A percentile compares a stretch with the other conserved stretches of the same genome.
phyloP scores from a whole-genome alignment of 2,329 filamentous ascomycete genomes.

The Huntiella savannae region DNA sequence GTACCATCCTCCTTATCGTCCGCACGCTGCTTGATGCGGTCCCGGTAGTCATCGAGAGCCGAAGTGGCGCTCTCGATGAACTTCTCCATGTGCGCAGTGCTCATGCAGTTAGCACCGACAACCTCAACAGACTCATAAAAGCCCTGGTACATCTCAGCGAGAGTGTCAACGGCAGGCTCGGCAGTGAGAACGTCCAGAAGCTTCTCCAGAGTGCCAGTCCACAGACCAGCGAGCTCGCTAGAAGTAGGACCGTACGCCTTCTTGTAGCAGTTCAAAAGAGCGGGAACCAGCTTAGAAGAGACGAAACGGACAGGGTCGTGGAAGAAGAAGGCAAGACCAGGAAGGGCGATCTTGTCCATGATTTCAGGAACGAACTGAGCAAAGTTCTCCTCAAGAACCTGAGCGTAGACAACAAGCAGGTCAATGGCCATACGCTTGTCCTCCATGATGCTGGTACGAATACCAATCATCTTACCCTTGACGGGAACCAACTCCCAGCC shows the following conservation, averaged over 20 bases:
- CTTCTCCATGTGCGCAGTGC: slow-evolving; percentile 55
- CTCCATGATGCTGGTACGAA: slow-evolving; percentile 88
- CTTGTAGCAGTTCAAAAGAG: slow-evolving; percentile 85
- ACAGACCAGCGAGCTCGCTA: slow-evolving; percentile 60
- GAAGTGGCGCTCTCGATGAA: slow-evolving; percentile 78
- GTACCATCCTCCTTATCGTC: slow-evolving; percentile 59
- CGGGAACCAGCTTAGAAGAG: slow-evolving; percentile 83
- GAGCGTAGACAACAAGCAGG: slow-evolving; percentile 88
- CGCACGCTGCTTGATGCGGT: slow-evolving; percentile 62
- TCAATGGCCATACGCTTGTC: slow-evolving; percentile 99
- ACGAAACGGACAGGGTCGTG: slow-evolving; percentile 92
- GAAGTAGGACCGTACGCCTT: slow-evolving; percentile 71
- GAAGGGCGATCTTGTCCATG: slow-evolving; percentile 90
- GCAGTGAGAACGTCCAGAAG: slow-evolving; percentile 82
- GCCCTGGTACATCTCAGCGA: slow-evolving; percentile 98
- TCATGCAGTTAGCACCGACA: slow-evolving; percentile 68
- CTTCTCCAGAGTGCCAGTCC: slow-evolving; percentile 73
- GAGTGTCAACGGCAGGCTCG: slow-evolving; percentile 85
- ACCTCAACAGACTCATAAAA: slow-evolving; percentile 98
- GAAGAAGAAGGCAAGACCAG: slow-evolving; percentile 94
- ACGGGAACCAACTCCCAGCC: slow-evolving; percentile 95
- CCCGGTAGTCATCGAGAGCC: slow-evolving; percentile 81
- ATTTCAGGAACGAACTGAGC: slow-evolving; percentile 82
- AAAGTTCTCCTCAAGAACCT: slow-evolving; percentile 83
- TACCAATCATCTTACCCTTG: slow-evolving; percentile 95